Percentiles rank a stretch among this genome's conserved stretches.
Conservation (phyloP, 169 alveolate species). For the Cryptosporidium sp. region DNA sequence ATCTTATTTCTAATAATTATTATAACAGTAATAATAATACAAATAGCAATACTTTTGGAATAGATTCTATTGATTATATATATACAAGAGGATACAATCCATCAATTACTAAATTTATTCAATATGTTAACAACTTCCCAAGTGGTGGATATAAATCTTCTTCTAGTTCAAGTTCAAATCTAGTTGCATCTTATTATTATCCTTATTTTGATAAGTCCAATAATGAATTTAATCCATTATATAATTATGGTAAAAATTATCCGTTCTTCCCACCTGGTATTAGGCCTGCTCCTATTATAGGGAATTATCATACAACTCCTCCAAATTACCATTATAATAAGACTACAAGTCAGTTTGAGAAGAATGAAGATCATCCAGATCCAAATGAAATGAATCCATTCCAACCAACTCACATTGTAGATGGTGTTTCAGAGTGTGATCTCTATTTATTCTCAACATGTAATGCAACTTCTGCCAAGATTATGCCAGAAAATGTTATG, state of each 20-base stretch:
- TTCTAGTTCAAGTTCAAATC: not conserved
- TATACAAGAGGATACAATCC: slow-evolving; percentile 38
- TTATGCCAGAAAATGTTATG: not conserved
- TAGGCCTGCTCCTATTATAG: slow-evolving; percentile 40
- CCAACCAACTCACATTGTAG: slow-evolving; percentile 24
- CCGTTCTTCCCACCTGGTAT: slow-evolving; percentile 60
- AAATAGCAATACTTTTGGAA: slow-evolving; percentile 11
- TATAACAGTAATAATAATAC: not conserved
- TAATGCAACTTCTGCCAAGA: slow-evolving; percentile 51
- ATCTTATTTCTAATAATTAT: not conserved
- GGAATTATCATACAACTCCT: slow-evolving; percentile 8
- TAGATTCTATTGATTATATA: slow-evolving; percentile 2
- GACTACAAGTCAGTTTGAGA: slow-evolving; percentile 35
- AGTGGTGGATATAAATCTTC: slow-evolving; percentile 45
- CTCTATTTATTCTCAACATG: slow-evolving; percentile 45
- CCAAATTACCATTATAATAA: slow-evolving; percentile 6
- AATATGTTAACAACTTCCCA: not conserved
- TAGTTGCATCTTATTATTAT: not conserved
- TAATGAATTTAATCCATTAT: slow-evolving; percentile 17
- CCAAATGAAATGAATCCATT: slow-evolving; percentile 21
- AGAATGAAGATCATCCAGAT: not conserved
- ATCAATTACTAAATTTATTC: slow-evolving; percentile 9
- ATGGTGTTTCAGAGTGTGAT: slow-evolving; percentile 37
- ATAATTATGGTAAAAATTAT: slow-evolving; percentile 37
- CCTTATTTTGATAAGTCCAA: not conserved